phyloP scores from a whole-genome alignment of 1,284 basidiomycete species.

The Leccinum huronense region DNA sequence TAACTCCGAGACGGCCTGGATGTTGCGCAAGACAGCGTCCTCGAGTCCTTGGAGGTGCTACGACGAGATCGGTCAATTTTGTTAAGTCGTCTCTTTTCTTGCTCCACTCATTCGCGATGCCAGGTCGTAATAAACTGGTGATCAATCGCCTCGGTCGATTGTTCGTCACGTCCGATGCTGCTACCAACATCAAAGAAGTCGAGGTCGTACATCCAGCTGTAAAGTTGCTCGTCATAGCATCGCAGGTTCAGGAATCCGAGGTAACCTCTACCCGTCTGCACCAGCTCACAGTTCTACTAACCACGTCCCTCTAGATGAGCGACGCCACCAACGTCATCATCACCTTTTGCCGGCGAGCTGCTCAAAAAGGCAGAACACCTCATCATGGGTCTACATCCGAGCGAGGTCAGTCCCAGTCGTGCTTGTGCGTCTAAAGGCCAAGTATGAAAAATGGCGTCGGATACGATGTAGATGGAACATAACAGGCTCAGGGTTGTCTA shows the following conservation, averaged over 20 bases:
- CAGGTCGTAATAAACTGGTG: slow-evolving; percentile 92
- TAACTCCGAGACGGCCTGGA: slow-evolving; percentile 94
- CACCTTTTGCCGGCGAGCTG: slow-evolving; percentile 92
- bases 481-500: slow-evolving; percentile 60
- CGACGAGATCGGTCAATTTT: slow-evolving; percentile 7
- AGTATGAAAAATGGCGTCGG: too few species aligned
- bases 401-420: slow-evolving; percentile 60
- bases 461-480: too few species aligned
- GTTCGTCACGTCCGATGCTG: slow-evolving; percentile 98
- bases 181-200: slow-evolving; percentile 97
- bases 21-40: slow-evolving; percentile 88
- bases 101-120: slow-evolving; percentile 5
- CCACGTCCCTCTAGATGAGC: slow-evolving; percentile 68
- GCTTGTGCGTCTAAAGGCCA: too few species aligned
- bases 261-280: slow-evolving; percentile 40
- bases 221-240: slow-evolving; percentile 96
- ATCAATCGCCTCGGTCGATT: slow-evolving; percentile 95
- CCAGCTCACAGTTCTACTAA: not conserved
- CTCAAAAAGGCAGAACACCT: slow-evolving; percentile 93
- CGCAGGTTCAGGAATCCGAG: slow-evolving; percentile 94
- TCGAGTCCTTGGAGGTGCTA: slow-evolving; percentile 88
- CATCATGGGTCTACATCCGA: slow-evolving; percentile 96
- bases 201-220: slow-evolving; percentile 99
- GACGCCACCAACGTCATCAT: slow-evolving; percentile 96
- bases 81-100: not conserved